Percentiles rank a stretch among this genome's conserved stretches.
These are phyloP conservation scores for Cadophora luteo-olivacea DNA, from an alignment of 2,329 filamentous ascomycete genomes.

Conservation along the genomic window DNA sequence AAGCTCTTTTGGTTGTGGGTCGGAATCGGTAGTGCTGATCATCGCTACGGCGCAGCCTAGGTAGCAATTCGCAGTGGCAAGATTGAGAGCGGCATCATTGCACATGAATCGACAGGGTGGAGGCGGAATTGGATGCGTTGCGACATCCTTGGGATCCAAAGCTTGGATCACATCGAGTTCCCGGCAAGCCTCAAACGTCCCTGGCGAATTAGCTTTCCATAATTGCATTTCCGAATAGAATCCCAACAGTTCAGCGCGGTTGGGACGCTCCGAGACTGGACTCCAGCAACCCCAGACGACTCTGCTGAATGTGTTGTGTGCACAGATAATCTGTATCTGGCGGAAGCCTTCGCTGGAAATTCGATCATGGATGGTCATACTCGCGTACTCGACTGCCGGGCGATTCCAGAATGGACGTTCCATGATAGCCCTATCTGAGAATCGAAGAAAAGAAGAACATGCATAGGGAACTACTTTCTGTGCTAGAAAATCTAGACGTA, in stretches of 20 bases:
- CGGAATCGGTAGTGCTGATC: constrained; percentile 25
- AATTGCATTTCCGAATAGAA: constrained; percentile 31
- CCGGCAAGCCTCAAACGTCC: constrained; percentile 24
- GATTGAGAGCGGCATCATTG: constrained; percentile 30
- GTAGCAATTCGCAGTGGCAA: constrained; percentile 30
- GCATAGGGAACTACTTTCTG: constrained; percentile 34
- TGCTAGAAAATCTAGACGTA: constrained; percentile 33
- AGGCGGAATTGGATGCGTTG: constrained; percentile 25
- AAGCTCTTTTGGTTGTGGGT: constrained; percentile 19
- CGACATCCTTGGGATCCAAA: neutral
- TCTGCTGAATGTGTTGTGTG: constrained; percentile 31
- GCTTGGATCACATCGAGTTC: constrained; percentile 4
- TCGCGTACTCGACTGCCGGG: constrained; percentile 15
- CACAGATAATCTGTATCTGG: constrained; percentile 30
- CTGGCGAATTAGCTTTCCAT: constrained; percentile 33
- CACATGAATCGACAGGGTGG: constrained; percentile 16
- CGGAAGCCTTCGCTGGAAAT: constrained; percentile 28
- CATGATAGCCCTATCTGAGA: constrained; percentile 20
- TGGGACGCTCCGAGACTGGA: constrained; percentile 29
- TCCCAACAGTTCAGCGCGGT: constrained; percentile 28
- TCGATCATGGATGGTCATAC: constrained; percentile 15
- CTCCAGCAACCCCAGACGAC: constrained; percentile 34
- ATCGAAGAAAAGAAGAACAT: constrained; percentile 28
- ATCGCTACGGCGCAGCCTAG: constrained; percentile 29
- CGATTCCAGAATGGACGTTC: constrained; percentile 33